Conservation (phyloP, 805 yeast species). For the Myxozyma sirexii region DNA sequence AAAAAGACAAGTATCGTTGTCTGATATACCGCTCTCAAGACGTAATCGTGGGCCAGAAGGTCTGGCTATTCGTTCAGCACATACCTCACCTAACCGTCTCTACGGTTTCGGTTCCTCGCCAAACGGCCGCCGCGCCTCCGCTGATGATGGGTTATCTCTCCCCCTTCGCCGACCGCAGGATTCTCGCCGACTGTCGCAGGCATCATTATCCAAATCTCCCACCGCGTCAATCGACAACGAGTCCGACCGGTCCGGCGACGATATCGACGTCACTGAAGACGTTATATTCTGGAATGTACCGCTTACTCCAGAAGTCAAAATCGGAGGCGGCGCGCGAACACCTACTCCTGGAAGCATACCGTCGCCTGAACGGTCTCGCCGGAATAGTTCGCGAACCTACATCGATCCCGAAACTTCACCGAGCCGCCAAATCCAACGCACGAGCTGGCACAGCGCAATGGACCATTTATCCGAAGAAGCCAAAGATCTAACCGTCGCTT, state of each 20-base stretch:
- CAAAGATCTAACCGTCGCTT: slow-evolving; percentile 42
- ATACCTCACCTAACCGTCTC: neutral
- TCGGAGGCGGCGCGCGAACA: neutral
- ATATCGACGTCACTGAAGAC: slow-evolving; percentile 58
- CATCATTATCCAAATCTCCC: slow-evolving; percentile 1
- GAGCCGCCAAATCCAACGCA: neutral
- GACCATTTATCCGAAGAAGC: slow-evolving; percentile 44
- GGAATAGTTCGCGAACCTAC: neutral
- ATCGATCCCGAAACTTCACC: neutral
- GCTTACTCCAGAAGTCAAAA: slow-evolving; percentile 49
- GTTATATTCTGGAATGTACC: slow-evolving; percentile 66
- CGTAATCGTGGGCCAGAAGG: neutral
- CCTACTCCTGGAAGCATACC: slow-evolving; percentile 3
- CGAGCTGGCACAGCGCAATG: slow-evolving; percentile 37
- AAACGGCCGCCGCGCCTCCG: neutral
- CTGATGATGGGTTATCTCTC: slow-evolving; percentile 6
- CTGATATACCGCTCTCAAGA: neutral
- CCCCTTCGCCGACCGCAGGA: slow-evolving; percentile 18
- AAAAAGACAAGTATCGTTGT: neutral
- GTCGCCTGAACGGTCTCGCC: neutral
- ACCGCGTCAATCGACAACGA: slow-evolving; percentile 28
- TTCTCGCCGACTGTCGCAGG: neutral
- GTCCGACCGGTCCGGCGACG: slow-evolving; percentile 49
- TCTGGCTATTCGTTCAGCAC: neutral
- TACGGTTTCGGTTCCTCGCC: neutral